phyloP scores from a whole-genome alignment of 805 yeast genomes.

The Danielia oregonensis region DNA sequence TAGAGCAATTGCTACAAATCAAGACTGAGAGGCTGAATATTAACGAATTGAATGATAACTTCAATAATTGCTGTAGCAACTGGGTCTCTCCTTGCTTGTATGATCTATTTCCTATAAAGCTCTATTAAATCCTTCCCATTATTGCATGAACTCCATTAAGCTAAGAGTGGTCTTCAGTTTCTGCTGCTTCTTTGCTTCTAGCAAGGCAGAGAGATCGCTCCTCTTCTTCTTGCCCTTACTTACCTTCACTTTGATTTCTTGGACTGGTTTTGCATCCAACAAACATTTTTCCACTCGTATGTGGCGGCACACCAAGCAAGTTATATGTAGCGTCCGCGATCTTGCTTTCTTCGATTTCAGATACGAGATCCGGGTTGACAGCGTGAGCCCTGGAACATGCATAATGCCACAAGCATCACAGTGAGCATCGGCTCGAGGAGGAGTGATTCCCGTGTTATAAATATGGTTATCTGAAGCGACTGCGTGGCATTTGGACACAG shows the following conservation, averaged over 20 bases:
- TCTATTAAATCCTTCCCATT: too few species aligned
- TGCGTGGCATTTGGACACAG: conserved; percentile 25
- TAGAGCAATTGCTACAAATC: too few species aligned
- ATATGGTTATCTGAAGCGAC: conserved; percentile 18
- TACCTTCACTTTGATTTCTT: conserved; percentile 20
- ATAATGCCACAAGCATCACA: conserved; percentile 31
- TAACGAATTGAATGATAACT: too few species aligned
- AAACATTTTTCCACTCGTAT: conserved; percentile 10
- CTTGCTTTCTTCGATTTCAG: conserved; percentile 7
- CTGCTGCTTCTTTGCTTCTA: conserved; percentile 37
- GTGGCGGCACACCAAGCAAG: conserved; percentile 20
- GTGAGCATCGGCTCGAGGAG: conserved; percentile 24
- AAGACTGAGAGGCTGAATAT: too few species aligned
- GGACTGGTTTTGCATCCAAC: conserved; percentile 7
- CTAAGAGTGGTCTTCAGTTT: conserved; percentile 35
- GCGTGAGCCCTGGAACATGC: conserved; percentile 34
- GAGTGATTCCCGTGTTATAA: conserved; percentile 22
- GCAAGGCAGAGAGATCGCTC: conserved; percentile 37
- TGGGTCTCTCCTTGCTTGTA: too few species aligned
- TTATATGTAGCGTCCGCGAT: conserved; percentile 12
- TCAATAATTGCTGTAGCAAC: too few species aligned
- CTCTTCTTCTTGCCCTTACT: conserved; percentile 47
- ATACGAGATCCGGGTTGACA: conserved; percentile 20
- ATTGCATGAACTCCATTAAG: conserved; percentile 47
- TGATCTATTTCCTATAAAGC: too few species aligned